Percentiles rank a stretch among this genome's conserved stretches.
These are phyloP conservation scores for Pythium vanterpoolii DNA, from an alignment of 352 stramenopile genomes.

Conservation along the genomic window DNA sequence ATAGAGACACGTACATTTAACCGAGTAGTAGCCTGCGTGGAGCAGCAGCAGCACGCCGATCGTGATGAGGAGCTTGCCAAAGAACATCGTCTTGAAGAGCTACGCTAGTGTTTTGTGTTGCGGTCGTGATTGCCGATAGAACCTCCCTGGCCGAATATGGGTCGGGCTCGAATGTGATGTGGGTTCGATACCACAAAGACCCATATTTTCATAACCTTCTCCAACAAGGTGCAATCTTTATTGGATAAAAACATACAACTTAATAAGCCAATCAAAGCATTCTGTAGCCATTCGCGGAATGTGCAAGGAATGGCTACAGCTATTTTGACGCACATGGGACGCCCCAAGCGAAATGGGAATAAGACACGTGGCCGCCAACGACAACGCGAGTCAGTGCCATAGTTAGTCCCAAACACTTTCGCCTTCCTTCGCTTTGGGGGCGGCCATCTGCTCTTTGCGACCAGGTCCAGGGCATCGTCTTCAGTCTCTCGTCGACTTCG, in stretches of 20 bases:
- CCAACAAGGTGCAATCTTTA: neutral
- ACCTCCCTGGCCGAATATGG: neutral
- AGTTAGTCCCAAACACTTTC: neutral
- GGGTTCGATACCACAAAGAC: neutral
- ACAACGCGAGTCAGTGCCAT: neutral
- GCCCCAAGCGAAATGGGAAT: neutral
- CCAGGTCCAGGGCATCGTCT: constrained; percentile 1
- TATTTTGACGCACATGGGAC: neutral
- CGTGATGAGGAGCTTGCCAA: constrained; percentile 71
- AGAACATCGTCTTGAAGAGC: constrained; percentile 20
- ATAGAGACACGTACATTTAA: constrained; percentile 53
- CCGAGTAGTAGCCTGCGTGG: constrained; percentile 78
- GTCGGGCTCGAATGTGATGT: neutral
- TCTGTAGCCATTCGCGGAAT: constrained; percentile 2
- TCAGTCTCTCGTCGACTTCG: constrained; percentile 5
- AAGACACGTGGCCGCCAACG: neutral
- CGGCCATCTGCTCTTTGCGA: neutral
- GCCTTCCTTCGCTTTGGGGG: neutral
- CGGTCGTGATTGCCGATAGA: neutral
- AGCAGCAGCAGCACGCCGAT: constrained; percentile 63
- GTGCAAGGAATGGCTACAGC: neutral
- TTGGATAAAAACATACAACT: neutral
- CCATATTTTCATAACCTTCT: neutral
- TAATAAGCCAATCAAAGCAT: neutral
- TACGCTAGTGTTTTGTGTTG: neutral